Base-by-base conservation (phyloP, 139 green algal genomes). In the Nannochloris sp. region DNA sequence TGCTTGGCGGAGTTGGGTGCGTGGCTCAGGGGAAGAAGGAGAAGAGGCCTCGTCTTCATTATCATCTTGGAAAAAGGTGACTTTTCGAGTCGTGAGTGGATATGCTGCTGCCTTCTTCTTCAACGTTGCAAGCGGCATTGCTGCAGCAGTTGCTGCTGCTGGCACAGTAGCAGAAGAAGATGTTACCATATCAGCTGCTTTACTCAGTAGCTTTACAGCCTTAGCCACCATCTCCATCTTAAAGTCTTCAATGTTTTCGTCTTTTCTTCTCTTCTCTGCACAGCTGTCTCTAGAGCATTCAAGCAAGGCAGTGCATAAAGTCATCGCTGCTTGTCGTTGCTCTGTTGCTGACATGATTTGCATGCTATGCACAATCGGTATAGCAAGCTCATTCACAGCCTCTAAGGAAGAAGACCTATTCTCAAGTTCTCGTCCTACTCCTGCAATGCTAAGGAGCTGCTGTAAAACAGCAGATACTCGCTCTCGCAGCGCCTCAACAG, bases 271-370 rank as follows among this genome's bases (percentile, higher is more conserved):
- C n/a, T n/a, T n/a, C n/a, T n/a, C n/a, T n/a, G n/a, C n/a, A n/a
- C n/a, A n/a, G n/a, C n/a, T n/a, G n/a, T 42, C 31, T 29, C 47
- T 54, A 70, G 32, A 6, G 54, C 32, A n/a, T n/a, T n/a, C n/a
- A n/a, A n/a, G n/a, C 0, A 54, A 25, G 0, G 64, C 64, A 4
- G 24, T 12, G 13, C 65, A 68, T 48, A 85, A 51, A 30, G 79
- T 61, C 4, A 55, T 51, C 3, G 36, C 64, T 31, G 61, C 68
- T 64, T 72, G 61, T 6, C 45, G 51, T 37, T 71, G 54, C 39
- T 74, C 36, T 13, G 27, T 37, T 0, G 57, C 27, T 13, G 64
- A 39, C 64, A 65, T 31, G 33, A 55, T 7, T 1, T 42, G 33
- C 5, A 42, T 42, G 3, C 2, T 31, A 8, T 71, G 47, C 5